Conservation (phyloP, 805 yeast species). For the Teunomyces panamensis region DNA sequence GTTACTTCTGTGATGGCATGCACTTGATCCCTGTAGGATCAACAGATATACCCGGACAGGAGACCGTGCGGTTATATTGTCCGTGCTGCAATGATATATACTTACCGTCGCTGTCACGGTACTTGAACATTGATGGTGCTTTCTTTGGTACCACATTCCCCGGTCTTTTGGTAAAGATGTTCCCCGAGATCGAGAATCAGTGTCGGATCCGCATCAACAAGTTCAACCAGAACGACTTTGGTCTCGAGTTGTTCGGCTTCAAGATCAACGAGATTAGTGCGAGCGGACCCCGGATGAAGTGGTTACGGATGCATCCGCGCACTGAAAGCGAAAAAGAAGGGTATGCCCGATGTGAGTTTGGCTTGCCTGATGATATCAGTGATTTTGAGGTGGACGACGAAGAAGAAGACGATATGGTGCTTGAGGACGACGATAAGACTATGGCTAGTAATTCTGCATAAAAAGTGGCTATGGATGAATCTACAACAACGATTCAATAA, state of each 20-base stretch:
- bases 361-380: conserved; percentile 37
- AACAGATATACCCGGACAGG: conserved; percentile 85
- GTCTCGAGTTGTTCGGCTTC: conserved; percentile 85
- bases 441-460: conserved; percentile 36
- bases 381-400: conserved; percentile 26
- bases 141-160: conserved; percentile 96
- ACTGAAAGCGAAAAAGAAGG: conserved; percentile 61
- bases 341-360: conserved; percentile 61
- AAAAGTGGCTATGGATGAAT: background rate
- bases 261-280: conserved; percentile 67
- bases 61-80: conserved; percentile 88
- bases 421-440: conserved; percentile 38
- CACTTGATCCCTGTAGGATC: conserved; percentile 89
- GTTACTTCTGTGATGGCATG: conserved; percentile 86
- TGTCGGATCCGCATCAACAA: conserved; percentile 53
- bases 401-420: conserved; percentile 21
- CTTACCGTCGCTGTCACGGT: conserved; percentile 82
- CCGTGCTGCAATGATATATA: conserved; percentile 93
- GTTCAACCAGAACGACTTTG: conserved; percentile 53
- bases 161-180: conserved; percentile 85
- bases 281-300: conserved; percentile 92
- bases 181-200: conserved; percentile 84
- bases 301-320: conserved; percentile 82
- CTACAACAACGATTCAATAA: background rate
- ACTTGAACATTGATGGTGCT: conserved; percentile 90